Percentiles rank a stretch among this genome's conserved stretches.
These are phyloP conservation scores for Suhomyces tanzawaensis DNA, from an alignment of 805 yeast species.

Conservation along the genomic window DNA sequence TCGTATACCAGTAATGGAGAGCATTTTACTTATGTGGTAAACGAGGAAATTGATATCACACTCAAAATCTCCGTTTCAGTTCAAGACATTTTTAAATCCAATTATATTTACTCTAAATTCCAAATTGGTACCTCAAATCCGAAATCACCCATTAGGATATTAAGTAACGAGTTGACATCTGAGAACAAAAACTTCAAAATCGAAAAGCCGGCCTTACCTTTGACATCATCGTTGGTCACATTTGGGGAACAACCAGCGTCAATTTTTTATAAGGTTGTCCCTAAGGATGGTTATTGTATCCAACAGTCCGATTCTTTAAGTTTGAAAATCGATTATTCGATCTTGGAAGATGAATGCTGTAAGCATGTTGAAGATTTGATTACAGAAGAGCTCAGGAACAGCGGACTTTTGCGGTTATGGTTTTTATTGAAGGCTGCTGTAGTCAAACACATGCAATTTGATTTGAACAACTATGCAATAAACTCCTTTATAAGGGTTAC, in stretches of 20 bases:
- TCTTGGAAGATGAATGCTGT: conserved; percentile 45
- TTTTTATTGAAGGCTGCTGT: conserved; percentile 20
- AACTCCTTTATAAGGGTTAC: conserved; percentile 15
- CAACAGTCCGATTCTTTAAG: conserved; percentile 35
- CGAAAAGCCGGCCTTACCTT: conserved; percentile 12
- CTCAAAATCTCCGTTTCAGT: conserved; percentile 71
- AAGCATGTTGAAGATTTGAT: conserved; percentile 12
- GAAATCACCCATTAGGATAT: conserved; percentile 52
- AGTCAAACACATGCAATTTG: conserved; percentile 21
- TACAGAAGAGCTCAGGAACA: conserved; percentile 13
- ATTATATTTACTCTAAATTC: conserved; percentile 61
- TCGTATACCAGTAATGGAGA: conserved; percentile 18
- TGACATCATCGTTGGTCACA: conserved; percentile 41
- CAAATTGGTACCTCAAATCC: conserved; percentile 59
- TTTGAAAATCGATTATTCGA: conserved; percentile 45
- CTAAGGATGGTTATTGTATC: conserved; percentile 17
- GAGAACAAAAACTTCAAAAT: conserved; percentile 25
- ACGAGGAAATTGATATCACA: conserved; percentile 47
- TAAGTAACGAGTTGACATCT: conserved; percentile 40
- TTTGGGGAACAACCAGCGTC: conserved; percentile 71
- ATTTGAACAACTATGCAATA: conserved; percentile 31
- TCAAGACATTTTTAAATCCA: conserved; percentile 67
- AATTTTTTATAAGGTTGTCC: conserved; percentile 53
- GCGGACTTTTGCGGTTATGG: conserved; percentile 18
- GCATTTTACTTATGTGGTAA: conserved; percentile 19